Percentiles rank a stretch among this genome's conserved stretches.
Evolutionary conservation across 805 yeast species (phyloP).

Genomic region (Wickerhamiella azyma): DNA sequence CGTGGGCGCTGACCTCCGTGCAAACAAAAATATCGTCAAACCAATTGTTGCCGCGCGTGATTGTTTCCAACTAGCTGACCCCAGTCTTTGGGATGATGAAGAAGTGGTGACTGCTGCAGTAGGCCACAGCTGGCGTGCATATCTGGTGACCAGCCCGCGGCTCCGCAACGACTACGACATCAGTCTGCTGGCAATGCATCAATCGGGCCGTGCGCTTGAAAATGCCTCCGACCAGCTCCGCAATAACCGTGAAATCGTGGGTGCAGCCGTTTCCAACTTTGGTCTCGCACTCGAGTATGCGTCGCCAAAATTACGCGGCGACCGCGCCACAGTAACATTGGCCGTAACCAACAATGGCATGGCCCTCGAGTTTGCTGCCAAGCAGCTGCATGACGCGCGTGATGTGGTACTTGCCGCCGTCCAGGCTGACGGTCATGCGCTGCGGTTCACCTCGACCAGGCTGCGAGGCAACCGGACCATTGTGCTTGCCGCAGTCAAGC

Average conservation of each 20-base stretch:
- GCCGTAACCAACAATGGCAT: background rate
- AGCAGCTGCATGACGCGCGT: background rate
- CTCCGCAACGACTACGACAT: background rate
- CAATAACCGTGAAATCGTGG: background rate
- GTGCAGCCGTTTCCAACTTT: background rate
- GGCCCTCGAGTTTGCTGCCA: background rate
- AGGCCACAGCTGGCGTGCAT: background rate
- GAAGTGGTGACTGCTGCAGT: background rate
- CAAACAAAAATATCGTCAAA: background rate
- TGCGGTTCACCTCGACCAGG: background rate
- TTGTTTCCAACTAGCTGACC: background rate
- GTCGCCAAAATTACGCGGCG: background rate
- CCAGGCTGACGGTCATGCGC: background rate
- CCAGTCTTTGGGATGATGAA: background rate
- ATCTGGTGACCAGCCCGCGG: background rate
- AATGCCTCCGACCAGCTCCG: background rate
- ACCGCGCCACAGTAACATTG: background rate
- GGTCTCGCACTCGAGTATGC: slow-evolving; percentile 1
- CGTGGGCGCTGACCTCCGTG: background rate
- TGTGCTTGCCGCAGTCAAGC: background rate
- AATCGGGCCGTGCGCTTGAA: background rate
- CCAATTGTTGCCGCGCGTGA: background rate
- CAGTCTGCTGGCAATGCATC: background rate
- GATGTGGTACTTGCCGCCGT: background rate
- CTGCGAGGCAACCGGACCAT: background rate